Base-by-base conservation (phyloP, 768 basidiomycete species). In the Steccherinum ochraceum region DNA sequence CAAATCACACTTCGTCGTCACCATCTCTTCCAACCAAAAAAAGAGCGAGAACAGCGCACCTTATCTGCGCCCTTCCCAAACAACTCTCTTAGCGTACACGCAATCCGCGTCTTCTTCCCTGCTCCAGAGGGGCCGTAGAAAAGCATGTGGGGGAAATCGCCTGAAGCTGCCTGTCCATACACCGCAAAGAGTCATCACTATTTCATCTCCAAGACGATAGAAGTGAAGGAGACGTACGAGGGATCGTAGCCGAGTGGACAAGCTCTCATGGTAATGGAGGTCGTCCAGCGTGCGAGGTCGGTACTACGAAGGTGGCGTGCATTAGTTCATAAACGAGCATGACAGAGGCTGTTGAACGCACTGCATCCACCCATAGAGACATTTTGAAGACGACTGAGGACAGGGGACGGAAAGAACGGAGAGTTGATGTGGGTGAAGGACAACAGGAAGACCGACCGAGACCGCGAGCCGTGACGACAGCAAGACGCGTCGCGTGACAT, bases 51-150 rank as follows among this genome's bases (percentile, higher is more conserved):
- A 25, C 24, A 1, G 54, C 76, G 23, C 54, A 88, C 95, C 76
- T 94, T 97, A 67, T 98, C 95, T 1, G 86, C 92, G 1, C 94
- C 92, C 41, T 81, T 74, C 0, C 95, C 96, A 69, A 93, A 99
- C 46, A 98, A 67, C 60, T 96, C 85, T 56, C 86, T 74, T 52
- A 99, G 66, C 4, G 91, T 94, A 55, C 89, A 90, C 58, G 86
- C 85, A 59, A 98, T 93, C 30, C 95, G 77, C 41, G 95, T 98
- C 78, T 99, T 99, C 75, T 98, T 98, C 13, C 95, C 95, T 12
- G 95, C 93, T 19, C 95, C 95, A 3, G 90, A 90, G 7, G 95
- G 95, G 0, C 95, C 95, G 62, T 97, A 99, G 72, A 98, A 95
- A 1, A 99, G 80, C 73, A 96, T 84, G 65, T 99, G 95, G 5